Evolutionary conservation across 345 rosid species (phyloP), one percentile per base, ranked within the genome.

Genomic region (Gossypium anomalum): DNA sequence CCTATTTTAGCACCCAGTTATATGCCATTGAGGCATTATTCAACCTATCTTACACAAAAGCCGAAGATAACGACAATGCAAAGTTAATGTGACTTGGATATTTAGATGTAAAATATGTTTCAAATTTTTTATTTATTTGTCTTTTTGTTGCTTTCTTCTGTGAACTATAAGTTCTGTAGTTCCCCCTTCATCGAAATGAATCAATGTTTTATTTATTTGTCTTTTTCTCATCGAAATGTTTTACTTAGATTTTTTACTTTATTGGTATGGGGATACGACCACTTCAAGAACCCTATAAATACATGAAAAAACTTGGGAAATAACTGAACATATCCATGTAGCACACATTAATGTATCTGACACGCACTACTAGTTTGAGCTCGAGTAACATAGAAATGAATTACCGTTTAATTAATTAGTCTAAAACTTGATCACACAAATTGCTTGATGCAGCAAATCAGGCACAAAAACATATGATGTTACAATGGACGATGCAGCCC

Each of bases 401-500:
- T 10, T 70, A 52, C 2, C 15, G 12, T 11, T 71, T 65, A 17
- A 20, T 66, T 41, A 66, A 66, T 45, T 66, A 44, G 34, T 45
- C n/a, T 2, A 29, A 41, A 73, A 55, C 55, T 57, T 20, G 20
- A 72, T 72, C 58, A 23, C 23, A 14, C 4, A 23, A 83, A 4
- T 75, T 20, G 34, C 20, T 13, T 14, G 10, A 12, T 61, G 67
- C 85, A 92, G 98, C 81, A 91, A 87, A 84, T 82, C 86, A 7
- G 79, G 82, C 16, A 17, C 60, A 49, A 82, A 77, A 53, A 80
- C 78, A 2, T 91, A 92, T 61, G 79, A 85, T 2, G 77, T 90
- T 51, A 80, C 72, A 29, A 92, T 94, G 98, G 86, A 94, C 19
- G 97, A 94, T 43, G 90, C 92, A 69, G 98, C 97, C 53, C 89